Conservation (phyloP, 768 basidiomycete genomes). For the Kwoniella dendrophila region DNA sequence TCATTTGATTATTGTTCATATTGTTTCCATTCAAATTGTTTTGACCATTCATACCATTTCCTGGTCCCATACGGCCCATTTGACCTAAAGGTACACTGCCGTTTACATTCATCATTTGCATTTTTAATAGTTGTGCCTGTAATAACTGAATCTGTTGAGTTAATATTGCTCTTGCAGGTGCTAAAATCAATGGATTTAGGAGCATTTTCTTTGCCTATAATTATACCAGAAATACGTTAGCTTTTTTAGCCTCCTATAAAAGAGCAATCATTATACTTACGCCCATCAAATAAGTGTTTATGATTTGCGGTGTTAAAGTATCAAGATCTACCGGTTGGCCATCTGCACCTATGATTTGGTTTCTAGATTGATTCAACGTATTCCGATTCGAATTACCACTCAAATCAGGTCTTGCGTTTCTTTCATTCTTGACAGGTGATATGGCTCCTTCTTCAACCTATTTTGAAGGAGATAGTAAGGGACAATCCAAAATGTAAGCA, state of each 20-base stretch:
- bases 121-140: conserved; percentile 38
- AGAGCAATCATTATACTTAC: conserved; percentile 21
- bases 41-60: conserved; percentile 5
- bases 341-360: conserved; percentile 19
- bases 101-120: conserved; percentile 40
- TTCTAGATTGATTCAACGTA: conserved; percentile 12
- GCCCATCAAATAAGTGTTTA: conserved; percentile 48
- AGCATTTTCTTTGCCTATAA: conserved; percentile 42
- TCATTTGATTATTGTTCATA: conserved; percentile 9
- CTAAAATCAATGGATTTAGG: conserved; percentile 31
- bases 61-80: conserved; percentile 15
- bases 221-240: background rate
- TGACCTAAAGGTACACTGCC: conserved; percentile 17
- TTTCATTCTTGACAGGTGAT: conserved; percentile 5
- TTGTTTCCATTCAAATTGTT: conserved; percentile 5
- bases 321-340: conserved; percentile 40
- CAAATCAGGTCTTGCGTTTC: conserved; percentile 8
- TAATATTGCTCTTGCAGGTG: conserved; percentile 28
- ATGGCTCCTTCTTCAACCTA: conserved; percentile 24
- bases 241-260: background rate
- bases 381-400: conserved; percentile 1
- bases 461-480: background rate
- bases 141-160: conserved; percentile 34
- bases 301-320: conserved; percentile 42
- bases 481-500: background rate